Evolutionary conservation across 805 yeast genomes (phyloP).

Genomic region (Monosporozyma yasuniensis): DNA sequence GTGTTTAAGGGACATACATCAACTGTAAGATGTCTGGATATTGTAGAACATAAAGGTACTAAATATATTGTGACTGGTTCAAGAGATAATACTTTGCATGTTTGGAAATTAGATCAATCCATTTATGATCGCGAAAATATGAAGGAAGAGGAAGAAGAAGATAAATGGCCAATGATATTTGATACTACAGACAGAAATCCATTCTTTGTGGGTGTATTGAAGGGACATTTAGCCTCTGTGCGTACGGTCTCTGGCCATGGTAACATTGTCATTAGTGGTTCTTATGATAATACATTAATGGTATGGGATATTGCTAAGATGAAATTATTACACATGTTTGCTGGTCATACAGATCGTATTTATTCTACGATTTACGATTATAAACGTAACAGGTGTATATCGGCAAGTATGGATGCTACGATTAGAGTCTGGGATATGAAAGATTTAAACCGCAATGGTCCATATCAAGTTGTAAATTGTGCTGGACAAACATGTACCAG

Average conservation of each 20-base stretch:
- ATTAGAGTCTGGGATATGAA: constrained; percentile 85
- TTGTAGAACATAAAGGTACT: constrained; percentile 53
- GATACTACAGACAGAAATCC: constrained; percentile 39
- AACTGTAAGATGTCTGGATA: constrained; percentile 85
- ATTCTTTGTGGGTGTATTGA: constrained; percentile 55
- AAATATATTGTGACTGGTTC: constrained; percentile 75
- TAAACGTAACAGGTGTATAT: constrained; percentile 67
- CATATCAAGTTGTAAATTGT: constrained; percentile 17
- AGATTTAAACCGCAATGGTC: constrained; percentile 50
- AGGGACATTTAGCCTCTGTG: constrained; percentile 74
- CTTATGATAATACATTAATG: constrained; percentile 81
- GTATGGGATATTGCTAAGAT: constrained; percentile 85
- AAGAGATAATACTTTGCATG: constrained; percentile 72
- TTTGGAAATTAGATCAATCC: constrained; percentile 65
- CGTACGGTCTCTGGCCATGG: constrained; percentile 84
- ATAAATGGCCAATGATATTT: constrained; percentile 40
- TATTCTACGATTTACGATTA: constrained; percentile 82
- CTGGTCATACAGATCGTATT: constrained; percentile 81
- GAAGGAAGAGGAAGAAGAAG: constrained; percentile 38
- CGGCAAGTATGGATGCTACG: constrained; percentile 86
- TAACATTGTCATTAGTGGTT: constrained; percentile 75
- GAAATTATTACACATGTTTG: constrained; percentile 59
- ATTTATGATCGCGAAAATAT: constrained; percentile 56
- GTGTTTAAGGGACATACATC: constrained; percentile 87
- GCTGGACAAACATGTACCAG: constrained; percentile 21